A percentile compares a stretch with the other conserved stretches of the same genome.
These are phyloP conservation scores for Eucalyptus melliodora DNA, from an alignment of 345 rosid species.

Conservation along the genomic window DNA sequence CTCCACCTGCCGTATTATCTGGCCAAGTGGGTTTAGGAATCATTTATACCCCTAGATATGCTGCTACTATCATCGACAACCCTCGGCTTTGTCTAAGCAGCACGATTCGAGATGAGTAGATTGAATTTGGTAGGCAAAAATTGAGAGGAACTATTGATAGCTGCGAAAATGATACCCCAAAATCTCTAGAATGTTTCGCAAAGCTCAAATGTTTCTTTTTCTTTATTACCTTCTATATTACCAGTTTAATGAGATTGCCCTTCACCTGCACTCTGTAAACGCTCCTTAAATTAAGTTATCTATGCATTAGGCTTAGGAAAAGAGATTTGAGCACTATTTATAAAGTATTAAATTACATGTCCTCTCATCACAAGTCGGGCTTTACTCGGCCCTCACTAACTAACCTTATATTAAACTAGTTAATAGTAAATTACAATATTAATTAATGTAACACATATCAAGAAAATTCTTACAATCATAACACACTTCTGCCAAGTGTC, in stretches of 20 bases:
- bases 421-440: rapidly evolving
- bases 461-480: too few relatives aligned
- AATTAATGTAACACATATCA: rapidly evolving
- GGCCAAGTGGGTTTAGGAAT: not conserved
- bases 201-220: too few relatives aligned
- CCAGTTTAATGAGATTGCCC: too few relatives aligned
- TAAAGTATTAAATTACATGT: too few relatives aligned
- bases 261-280: rapidly evolving
- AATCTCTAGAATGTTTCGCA: too few relatives aligned
- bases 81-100: not conserved
- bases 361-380: rapidly evolving
- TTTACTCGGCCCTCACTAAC: rapidly evolving
- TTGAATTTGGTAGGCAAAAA: not conserved
- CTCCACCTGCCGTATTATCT: not conserved
- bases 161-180: rapidly evolving
- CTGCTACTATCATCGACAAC: not conserved
- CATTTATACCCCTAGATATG: not conserved
- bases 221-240: too few relatives aligned
- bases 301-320: too few relatives aligned
- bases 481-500: not conserved
- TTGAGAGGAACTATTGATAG: too few relatives aligned
- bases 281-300: too few relatives aligned
- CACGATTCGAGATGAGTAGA: not conserved
- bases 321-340: rapidly evolving
- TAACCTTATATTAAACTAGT: rapidly evolving